Percentiles rank a stretch among this genome's conserved stretches.
Evolutionary conservation across 1,284 basidiomycete genomes (phyloP).

Genomic region (Coniferiporia sulphurascens): DNA sequence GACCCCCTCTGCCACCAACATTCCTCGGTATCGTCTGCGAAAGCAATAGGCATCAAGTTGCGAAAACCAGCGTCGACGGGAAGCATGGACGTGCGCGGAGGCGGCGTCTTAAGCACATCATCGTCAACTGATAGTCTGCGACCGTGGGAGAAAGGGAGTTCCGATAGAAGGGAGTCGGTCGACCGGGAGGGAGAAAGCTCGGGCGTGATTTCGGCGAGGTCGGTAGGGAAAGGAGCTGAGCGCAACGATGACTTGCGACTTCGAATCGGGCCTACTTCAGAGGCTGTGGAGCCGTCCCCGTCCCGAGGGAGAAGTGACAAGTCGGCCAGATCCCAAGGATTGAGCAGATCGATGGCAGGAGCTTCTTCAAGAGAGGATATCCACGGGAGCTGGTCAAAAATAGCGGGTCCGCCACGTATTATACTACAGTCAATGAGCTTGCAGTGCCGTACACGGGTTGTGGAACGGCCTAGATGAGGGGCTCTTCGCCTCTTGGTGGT

Average conservation of each 20-base stretch:
- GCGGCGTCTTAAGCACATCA: constrained; percentile 37
- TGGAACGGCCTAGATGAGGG: constrained; percentile 21
- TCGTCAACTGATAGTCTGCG: constrained; percentile 9
- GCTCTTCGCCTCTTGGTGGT: constrained; percentile 11
- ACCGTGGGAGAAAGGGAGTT: constrained; percentile 11
- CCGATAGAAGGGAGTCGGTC: constrained; percentile 18
- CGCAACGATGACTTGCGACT: constrained; percentile 48
- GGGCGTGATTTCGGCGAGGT: constrained; percentile 21
- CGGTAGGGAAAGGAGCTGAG: constrained; percentile 39
- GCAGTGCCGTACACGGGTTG: constrained; percentile 34
- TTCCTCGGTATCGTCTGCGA: constrained; percentile 13
- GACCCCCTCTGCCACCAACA: constrained; percentile 12
- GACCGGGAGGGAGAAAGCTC: constrained; percentile 21
- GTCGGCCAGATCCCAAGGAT: constrained; percentile 51
- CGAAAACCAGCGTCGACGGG: constrained; percentile 48
- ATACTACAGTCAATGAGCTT: constrained; percentile 30
- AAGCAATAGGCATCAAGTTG: constrained; percentile 53
- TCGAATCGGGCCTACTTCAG: constrained; percentile 47
- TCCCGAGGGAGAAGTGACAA: constrained; percentile 37
- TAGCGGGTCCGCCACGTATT: constrained; percentile 28
- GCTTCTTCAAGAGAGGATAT: constrained; percentile 47
- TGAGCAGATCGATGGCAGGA: constrained; percentile 28
- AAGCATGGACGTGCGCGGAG: constrained; percentile 32
- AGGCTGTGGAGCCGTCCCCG: constrained; percentile 21
- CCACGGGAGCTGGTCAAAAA: constrained; percentile 61